Evolutionary conservation across 176 grass and related monocot genomes (phyloP), one percentile per base, ranked within the genome.

Genomic region (Stipa capillata): DNA sequence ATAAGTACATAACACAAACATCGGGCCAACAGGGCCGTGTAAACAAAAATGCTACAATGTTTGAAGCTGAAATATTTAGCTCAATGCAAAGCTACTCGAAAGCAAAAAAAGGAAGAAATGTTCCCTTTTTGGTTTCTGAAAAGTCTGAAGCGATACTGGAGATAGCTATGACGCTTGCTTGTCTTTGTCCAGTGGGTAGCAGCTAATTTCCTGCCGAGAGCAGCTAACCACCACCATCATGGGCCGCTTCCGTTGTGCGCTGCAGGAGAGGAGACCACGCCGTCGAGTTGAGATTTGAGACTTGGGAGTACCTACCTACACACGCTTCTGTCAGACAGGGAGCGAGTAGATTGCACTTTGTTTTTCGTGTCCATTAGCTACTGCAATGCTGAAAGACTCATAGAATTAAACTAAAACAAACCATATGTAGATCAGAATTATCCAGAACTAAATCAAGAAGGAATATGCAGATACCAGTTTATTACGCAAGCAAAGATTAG

Each of bases 401-500:
- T 52, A 54, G 10, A 62, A 57, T 4, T 69, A 27, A 31, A 1
- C 79, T 60, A 72, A 33, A 61, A 15, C 33, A 23, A 36, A 65
- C n/a, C 32, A 55, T 37, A 59, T 51, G 32, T 54, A 72, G 11
- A 70, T 24, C n/a, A 77, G 11, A 72, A 49, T 37, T 36, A 34
- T 17, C 20, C 77, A 82, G 5, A 57, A 62, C 12, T 41, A 32
- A 69, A 69, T 41, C 72, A 79, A 73, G 31, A 47, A 79, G 57
- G 8, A 76, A 81, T 54, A 80, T 52, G 72, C 43, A 70, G 13
- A 55, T 47, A 81, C 35, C 48, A 51, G 6, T 37, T 62, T 44
- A 65, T 44, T 51, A 69, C 54, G 82, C 76, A 89, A 83, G 57
- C 56, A 84, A 80, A 68, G 32, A 85, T 1, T 47, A 39, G 6